Base-by-base conservation (phyloP, 768 basidiomycete genomes). In the Astraeus odoratus region DNA sequence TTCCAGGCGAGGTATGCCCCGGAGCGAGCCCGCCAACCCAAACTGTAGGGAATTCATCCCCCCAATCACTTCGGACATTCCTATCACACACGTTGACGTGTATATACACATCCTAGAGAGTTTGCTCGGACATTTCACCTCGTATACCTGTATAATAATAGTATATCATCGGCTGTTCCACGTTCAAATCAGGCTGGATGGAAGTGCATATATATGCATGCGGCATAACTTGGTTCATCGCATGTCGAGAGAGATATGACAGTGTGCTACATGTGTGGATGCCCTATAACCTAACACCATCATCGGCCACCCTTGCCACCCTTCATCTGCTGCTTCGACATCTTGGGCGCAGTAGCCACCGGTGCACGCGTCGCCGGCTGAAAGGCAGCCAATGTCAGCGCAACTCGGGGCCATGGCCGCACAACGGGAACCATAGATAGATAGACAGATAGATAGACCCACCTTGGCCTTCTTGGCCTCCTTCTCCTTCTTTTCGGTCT, bases 291-390 rank as follows among this genome's bases (percentile, higher is more conserved):
- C 33, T 31, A 45, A 50, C 20, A 43, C 22, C 41, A 27, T 39
- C 41, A 51, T 81, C 64, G 85, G 73, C 84, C 79, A 48, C 78
- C 77, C 72, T 86, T 85, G 59, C 83, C 79, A 63, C 90, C 91
- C 78, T 93, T 94, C 84, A 91, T 91, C 71, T 86, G 86, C 70
- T 95, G 92, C 73, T 94, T 97, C 61, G 90, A 90, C 35, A 94
- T 81, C 70, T 84, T 92, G 57, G 91, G 89, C 44, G 70, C 88
- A 31, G 74, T 66, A 41, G 81, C 64, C 12, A 68, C 75, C 30
- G 66, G 57, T 37, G 77, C 64, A 42, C 81, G 79, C 27, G 76
- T 19, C 8, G 39, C 63, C 53, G 82, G 75, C 84, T 84, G 54
- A 22, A 57, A 3, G 42, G 8, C 30, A 39, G 39, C 38, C 26